A percentile compares a stretch with the other conserved stretches of the same genome.
Evolutionary conservation across 352 stramenopile species (phyloP).

Genomic region (Globisporangium middletonii): DNA sequence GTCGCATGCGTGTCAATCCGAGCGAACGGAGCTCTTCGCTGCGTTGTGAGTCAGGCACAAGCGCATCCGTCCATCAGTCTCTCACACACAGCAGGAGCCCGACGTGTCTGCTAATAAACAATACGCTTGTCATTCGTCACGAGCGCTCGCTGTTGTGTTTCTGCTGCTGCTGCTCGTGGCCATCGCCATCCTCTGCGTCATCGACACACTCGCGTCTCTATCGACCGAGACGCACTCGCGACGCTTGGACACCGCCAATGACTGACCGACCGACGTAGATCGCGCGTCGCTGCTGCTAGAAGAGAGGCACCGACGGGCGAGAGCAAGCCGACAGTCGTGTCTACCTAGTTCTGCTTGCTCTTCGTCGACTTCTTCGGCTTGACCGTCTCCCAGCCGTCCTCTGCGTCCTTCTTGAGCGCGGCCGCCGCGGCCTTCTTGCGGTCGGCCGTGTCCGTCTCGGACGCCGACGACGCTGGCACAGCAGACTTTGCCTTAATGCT

Average conservation of each 20-base stretch:
- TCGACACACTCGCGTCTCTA: neutral
- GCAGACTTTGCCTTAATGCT: conserved; percentile 50
- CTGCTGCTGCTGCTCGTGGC: neutral
- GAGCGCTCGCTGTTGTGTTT: neutral
- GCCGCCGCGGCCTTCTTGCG: conserved; percentile 38
- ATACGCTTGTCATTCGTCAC: conserved; percentile 7
- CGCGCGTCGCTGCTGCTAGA: neutral
- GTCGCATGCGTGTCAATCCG: too few species aligned
- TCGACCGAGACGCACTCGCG: neutral
- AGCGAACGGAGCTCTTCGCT: too few species aligned
- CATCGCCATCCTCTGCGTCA: neutral
- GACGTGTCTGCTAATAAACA: conserved; percentile 10
- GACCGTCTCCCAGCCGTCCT: conserved; percentile 80
- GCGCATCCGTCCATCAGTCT: too few species aligned
- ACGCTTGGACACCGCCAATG: too few species aligned
- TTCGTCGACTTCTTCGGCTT: conserved; percentile 55
- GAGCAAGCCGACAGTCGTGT: neutral
- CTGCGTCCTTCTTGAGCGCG: conserved; percentile 48
- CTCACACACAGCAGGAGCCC: neutral
- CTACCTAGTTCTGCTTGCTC: conserved; percentile 53
- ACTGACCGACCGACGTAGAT: too few species aligned
- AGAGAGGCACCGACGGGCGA: neutral
- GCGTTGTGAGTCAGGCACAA: too few species aligned
- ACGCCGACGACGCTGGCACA: conserved; percentile 17
- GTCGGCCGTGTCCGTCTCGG: conserved; percentile 34